Conservation (phyloP, 495 filamentous ascomycete species). For the Penicillium cataractarum region DNA sequence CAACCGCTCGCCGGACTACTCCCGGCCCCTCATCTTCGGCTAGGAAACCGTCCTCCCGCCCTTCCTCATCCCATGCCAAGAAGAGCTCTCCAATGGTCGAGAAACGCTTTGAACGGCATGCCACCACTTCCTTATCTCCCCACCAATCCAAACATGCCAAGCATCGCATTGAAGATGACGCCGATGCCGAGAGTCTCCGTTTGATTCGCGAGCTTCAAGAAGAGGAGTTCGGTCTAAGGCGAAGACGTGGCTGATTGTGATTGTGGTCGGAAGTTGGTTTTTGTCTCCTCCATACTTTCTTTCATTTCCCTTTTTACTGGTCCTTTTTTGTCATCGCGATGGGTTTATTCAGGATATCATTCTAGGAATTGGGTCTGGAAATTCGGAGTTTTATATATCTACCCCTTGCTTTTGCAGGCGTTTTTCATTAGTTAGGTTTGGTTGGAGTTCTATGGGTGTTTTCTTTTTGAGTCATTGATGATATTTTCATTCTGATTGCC, state of each 20-base stretch:
- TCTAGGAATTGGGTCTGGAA: conserved; percentile 18
- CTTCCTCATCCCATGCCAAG: conserved; percentile 50
- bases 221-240: conserved; percentile 61
- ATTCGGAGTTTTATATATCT: conserved; percentile 22
- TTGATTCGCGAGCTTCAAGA: conserved; percentile 62
- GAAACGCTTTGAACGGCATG: conserved; percentile 36
- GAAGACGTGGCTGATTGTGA: conserved; percentile 39
- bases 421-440: conserved; percentile 11
- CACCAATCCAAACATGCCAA: conserved; percentile 38
- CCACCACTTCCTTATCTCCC: conserved; percentile 36
- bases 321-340: conserved; percentile 16
- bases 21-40: conserved; percentile 33
- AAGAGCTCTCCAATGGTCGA: conserved; percentile 48
- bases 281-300: conserved; percentile 7
- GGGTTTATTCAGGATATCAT: conserved; percentile 24
- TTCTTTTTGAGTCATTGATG: conserved; percentile 4
- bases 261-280: conserved; percentile 9
- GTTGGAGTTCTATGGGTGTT: conserved; percentile 13
- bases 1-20: conserved; percentile 34
- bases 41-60: conserved; percentile 47
- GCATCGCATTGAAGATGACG: conserved; percentile 38
- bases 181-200: conserved; percentile 57
- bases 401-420: conserved; percentile 10
- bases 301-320: conserved; percentile 9
- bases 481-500: not conserved